phyloP scores from a whole-genome alignment of 768 basidiomycete species.

The Coprinellus micaceus region DNA sequence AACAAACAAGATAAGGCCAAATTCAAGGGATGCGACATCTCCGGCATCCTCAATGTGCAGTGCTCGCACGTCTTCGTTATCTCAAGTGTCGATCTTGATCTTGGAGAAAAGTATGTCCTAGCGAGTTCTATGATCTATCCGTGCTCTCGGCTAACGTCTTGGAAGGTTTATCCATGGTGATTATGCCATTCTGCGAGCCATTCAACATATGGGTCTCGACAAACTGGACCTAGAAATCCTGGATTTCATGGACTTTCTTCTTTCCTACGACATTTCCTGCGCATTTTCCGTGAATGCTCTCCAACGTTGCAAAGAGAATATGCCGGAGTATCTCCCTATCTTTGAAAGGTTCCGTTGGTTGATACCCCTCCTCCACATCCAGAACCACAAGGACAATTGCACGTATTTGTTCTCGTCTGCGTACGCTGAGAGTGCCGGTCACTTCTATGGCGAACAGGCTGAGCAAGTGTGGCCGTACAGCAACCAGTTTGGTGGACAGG shows the following conservation, averaged over 20 bases:
- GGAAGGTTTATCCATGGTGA: constrained; percentile 19
- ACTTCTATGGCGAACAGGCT: constrained; percentile 28
- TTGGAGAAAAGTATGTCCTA: constrained; percentile 19
- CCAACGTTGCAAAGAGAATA: constrained; percentile 11
- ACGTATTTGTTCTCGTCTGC: constrained; percentile 19
- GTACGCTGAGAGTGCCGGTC: constrained; percentile 16
- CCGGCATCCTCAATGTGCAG: constrained; percentile 23
- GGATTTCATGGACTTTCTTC: neutral
- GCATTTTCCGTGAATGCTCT: constrained; percentile 16
- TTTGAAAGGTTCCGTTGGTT: constrained; percentile 10
- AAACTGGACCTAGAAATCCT: neutral
- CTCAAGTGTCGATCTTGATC: constrained; percentile 24
- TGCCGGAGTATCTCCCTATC: constrained; percentile 9
- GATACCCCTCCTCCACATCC: constrained; percentile 23
- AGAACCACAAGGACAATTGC: constrained; percentile 26
- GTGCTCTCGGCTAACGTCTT: neutral
- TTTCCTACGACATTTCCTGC: constrained; percentile 27
- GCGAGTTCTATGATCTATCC: neutral
- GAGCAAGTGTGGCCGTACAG: constrained; percentile 23
- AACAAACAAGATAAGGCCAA: constrained; percentile 24
- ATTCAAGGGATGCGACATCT: constrained; percentile 24
- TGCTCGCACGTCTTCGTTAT: constrained; percentile 23
- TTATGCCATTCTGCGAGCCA: constrained; percentile 16
- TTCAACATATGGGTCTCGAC: neutral
- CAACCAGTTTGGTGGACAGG: constrained; percentile 20